A percentile compares a stretch with the other conserved stretches of the same genome.
phyloP scores from a whole-genome alignment of 1,284 basidiomycete genomes.

The Fomes fomentarius region DNA sequence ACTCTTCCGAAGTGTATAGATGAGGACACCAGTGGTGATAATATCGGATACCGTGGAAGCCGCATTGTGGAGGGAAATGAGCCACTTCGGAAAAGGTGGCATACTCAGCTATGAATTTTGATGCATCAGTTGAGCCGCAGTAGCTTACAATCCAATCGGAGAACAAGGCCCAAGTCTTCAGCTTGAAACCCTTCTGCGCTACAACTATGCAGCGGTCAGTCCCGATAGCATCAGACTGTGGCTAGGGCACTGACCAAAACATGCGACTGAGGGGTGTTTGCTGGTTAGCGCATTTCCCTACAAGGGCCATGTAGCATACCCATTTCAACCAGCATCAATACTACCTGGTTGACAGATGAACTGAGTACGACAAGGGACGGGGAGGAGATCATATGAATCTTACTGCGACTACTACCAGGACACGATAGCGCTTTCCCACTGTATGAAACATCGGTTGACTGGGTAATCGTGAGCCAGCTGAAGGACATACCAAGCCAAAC shows the following conservation, averaged over 20 bases:
- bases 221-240: too few relatives aligned
- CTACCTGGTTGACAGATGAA: too few relatives aligned
- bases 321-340: neutral
- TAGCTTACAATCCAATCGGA: neutral
- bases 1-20: neutral
- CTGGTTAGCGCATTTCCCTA: too few relatives aligned
- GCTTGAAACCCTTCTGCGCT: neutral
- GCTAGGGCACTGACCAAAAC: too few relatives aligned
- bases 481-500: slow-evolving; percentile 1
- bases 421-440: slow-evolving; percentile 1
- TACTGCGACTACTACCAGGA: neutral
- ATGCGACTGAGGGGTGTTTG: too few relatives aligned
- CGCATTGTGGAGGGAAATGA: slow-evolving; percentile 2
- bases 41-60: slow-evolving; percentile 4
- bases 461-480: too few relatives aligned
- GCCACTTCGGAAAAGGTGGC: neutral
- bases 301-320: too few relatives aligned
- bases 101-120: neutral
- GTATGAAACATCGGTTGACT: neutral
- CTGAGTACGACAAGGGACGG: too few relatives aligned
- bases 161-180: slow-evolving; percentile 1
- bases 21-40: neutral
- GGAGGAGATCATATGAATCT: too few relatives aligned
- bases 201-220: neutral
- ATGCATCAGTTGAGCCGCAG: neutral